Evolutionary conservation across 2,329 filamentous ascomycete species (phyloP).

Genomic region (Fusarium nematophilum): DNA sequence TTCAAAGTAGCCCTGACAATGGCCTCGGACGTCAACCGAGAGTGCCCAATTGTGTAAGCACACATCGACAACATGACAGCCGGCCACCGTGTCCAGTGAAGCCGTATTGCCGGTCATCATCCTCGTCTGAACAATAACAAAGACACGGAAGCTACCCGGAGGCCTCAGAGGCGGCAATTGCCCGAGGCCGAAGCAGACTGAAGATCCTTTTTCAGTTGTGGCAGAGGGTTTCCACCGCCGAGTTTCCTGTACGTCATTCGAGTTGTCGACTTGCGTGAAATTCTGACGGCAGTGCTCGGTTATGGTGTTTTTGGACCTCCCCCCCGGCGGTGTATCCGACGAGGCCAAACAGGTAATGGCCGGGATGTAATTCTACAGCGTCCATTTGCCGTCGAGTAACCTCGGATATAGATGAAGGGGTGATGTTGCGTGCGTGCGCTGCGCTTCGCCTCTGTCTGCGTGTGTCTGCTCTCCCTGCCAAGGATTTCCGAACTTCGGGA

Average conservation of each 20-base stretch:
- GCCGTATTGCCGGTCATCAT: not conserved
- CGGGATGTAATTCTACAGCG: slow-evolving; percentile 56
- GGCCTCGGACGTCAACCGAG: slow-evolving; percentile 6
- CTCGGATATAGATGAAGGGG: slow-evolving; percentile 34
- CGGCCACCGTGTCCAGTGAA: not conserved
- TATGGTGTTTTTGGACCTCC: slow-evolving; percentile 26
- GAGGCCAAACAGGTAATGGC: slow-evolving; percentile 59
- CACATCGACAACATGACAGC: not conserved
- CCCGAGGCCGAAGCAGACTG: not conserved
- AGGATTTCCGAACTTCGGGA: slow-evolving; percentile 62
- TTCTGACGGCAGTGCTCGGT: slow-evolving; percentile 40
- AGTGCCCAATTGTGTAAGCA: not conserved
- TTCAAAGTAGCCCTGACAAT: no score
- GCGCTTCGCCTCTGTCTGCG: not conserved
- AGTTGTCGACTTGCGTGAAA: slow-evolving; percentile 67
- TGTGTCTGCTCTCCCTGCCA: not conserved
- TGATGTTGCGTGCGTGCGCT: not conserved
- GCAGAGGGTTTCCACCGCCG: not conserved
- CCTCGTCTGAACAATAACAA: not conserved
- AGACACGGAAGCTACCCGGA: slow-evolving; percentile 5
- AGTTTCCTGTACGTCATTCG: slow-evolving; percentile 65
- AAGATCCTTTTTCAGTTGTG: not conserved
- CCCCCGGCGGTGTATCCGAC: slow-evolving; percentile 26
- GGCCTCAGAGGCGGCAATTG: not conserved
- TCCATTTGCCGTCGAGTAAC: slow-evolving; percentile 13